A percentile compares a stretch with the other conserved stretches of the same genome.
Evolutionary conservation across 148 eudicot species (phyloP).

Genomic region (Dysphania ambrosioides): DNA sequence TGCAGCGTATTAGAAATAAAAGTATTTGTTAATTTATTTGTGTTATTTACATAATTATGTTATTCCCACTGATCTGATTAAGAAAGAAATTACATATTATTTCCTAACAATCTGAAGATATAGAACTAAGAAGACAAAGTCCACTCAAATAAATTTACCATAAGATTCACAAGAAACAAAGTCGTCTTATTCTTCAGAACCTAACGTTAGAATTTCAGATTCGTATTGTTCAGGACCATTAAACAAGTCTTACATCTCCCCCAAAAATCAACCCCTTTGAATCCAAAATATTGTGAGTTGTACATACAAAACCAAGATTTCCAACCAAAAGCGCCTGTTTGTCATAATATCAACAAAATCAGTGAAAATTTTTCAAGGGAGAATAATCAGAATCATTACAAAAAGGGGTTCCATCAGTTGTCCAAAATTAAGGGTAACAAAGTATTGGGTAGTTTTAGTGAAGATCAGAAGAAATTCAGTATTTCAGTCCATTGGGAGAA

Average conservation of each 20-base stretch:
- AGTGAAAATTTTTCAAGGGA: conserved; percentile 30
- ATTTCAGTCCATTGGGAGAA: conserved; percentile 64
- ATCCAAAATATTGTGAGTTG: conserved; percentile 45
- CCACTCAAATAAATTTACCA: background rate
- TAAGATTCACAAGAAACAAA: background rate
- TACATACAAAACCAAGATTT: conserved; percentile 46
- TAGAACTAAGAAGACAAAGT: too few species aligned
- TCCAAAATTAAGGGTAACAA: conserved; percentile 39
- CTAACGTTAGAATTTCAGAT: conserved; percentile 73
- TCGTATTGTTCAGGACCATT: conserved; percentile 66
- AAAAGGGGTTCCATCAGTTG: conserved; percentile 31
- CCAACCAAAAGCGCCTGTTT: conserved; percentile 34
- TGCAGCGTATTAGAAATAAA: too few species aligned
- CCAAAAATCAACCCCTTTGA: conserved; percentile 45
- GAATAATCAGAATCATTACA: conserved; percentile 16
- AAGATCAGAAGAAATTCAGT: conserved; percentile 18
- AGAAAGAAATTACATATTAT: background rate
- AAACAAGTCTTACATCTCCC: conserved; percentile 37
- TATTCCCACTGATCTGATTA: too few species aligned
- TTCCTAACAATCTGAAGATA: too few species aligned
- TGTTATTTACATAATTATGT: background rate
- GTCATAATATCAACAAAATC: conserved; percentile 45
- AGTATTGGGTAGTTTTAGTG: conserved; percentile 12
- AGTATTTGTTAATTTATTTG: too few species aligned
- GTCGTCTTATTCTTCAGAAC: too few species aligned